Evolutionary conservation across 768 basidiomycete genomes (phyloP), one percentile per base, ranked within the genome.

Genomic region (Russula sp.): DNA sequence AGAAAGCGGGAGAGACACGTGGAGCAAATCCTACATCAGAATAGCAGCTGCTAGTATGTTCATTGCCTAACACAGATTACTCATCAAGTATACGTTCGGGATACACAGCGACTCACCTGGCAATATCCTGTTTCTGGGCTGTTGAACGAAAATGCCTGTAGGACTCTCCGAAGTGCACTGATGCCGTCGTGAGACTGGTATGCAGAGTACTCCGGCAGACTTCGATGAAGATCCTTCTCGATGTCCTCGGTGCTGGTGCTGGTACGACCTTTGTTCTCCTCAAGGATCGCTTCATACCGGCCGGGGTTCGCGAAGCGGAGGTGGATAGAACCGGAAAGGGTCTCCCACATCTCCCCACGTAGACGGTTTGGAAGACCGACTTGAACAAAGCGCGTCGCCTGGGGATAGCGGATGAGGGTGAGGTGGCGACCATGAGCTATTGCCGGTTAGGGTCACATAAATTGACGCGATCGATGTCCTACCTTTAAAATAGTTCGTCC

Each of bases 281-380:
- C 80, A 5, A 98, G 74, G 16, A 98, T 78, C 8, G 78, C 77
- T 13, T 83, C 79, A 71, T 97, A 99, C 57, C 82, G 80, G 9
- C 93, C 91, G 1, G 91, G 93, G 65, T 94, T 87, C 48, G 84
- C 78, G 69, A 87, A 93, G 13, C 97, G 92, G 18, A 97, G 83
- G 73, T 86, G 96, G 56, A 98, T 77, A 5, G 95, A 96, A 0
- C 97, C 97, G 5, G 94, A 96, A 13, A 98, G 81, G 0, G 92
- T 89, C 74, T 99, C 97, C 97, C 97, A 99, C 77, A 98, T 88
- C 73, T 98, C 97, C 14, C 97, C 97, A 25, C 97, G 84, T 9
- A 99, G 79, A 18, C 93, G 80, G 68, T 95, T 97, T 2, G 97
- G 97, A 4, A 99, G 79, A 50, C 97, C 97, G 56, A 98, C 96